Base-by-base conservation (phyloP, 2,329 filamentous ascomycete species). In the Chrysoporthe puriensis region DNA sequence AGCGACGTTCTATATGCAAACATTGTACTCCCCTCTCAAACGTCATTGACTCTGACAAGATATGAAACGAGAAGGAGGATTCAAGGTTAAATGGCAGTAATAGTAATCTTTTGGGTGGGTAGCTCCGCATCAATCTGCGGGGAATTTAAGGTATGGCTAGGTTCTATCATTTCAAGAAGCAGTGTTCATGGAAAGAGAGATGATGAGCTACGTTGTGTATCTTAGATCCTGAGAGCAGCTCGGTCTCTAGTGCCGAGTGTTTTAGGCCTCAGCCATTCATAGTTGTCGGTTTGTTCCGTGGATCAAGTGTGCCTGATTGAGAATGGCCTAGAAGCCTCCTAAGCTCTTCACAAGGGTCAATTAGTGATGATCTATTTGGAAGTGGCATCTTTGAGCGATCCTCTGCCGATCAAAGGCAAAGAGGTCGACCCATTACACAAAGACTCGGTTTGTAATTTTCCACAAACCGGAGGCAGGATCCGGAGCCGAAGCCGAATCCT, bases 401-500 rank as follows among this genome's bases (percentile, higher is more conserved):
- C n/a, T 8, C 11, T 18, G 36, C n/a, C 13, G 36, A 32, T 21
- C 3, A 7, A 42, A 11, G n/a, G 14, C 42, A 43, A 8, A 42
- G 40, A 44, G 40, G 13, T 43, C 57, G 57, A 8, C 40, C n/a
- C 36, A 21, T n/a, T 26, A 21, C 11, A 16, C 16, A 2, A 57
- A 26, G 32, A 21, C 56, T 40, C 56, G 56, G 56, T 21, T 42
- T 4, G 8, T 36, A 50, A 62, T 62, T 62, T 62, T 62, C 59
- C 59, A 62, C 59, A 62, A 62, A 62, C 43, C 59, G 42, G 59
- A 54, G 50, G 21, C 26, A 54, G 50, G 11, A 54, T 8, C 32
- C 50, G 26, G 50, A 32, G 50, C 50, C 50, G 50, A 26, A 18
- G 3, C 26, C 50, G 26, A 13, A 21, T 26, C 26, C 2, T 26